Percentiles rank a stretch among this genome's conserved stretches.
These are phyloP conservation scores for Lactifluus subvellereus DNA, from an alignment of 768 basidiomycete species.

Conservation along the genomic window DNA sequence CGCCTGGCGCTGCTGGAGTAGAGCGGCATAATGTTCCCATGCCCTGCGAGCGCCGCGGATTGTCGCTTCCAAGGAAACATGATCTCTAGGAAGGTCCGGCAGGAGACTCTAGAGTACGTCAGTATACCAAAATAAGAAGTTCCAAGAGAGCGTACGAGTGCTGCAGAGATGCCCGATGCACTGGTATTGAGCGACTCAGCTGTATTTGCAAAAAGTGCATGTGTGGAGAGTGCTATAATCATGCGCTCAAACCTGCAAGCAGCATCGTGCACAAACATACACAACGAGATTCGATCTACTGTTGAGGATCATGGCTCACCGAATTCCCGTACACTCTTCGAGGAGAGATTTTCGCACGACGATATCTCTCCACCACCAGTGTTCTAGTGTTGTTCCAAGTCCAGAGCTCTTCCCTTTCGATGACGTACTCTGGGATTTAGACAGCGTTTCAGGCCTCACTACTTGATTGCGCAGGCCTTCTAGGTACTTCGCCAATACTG, in stretches of 20 bases:
- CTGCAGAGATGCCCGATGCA: slow-evolving; percentile 13
- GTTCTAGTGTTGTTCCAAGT: slow-evolving; percentile 13
- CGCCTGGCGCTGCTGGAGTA: slow-evolving; percentile 32
- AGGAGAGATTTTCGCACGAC: slow-evolving; percentile 50
- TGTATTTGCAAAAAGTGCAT: slow-evolving; percentile 38
- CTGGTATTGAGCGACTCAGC: slow-evolving; percentile 15
- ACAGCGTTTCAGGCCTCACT: slow-evolving; percentile 31
- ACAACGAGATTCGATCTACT: slow-evolving; percentile 1
- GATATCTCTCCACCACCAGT: slow-evolving; percentile 55
- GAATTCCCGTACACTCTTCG: slow-evolving; percentile 49
- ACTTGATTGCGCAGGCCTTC: slow-evolving; percentile 41
- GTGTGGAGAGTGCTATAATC: slow-evolving; percentile 47
- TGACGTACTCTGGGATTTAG: slow-evolving; percentile 12
- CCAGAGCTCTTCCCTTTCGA: slow-evolving; percentile 24
- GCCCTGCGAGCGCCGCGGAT: slow-evolving; percentile 31
- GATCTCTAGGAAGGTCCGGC: slow-evolving; percentile 33
- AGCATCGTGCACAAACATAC: slow-evolving; percentile 8
- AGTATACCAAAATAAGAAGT: slow-evolving; percentile 9
- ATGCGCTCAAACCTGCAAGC: slow-evolving; percentile 45
- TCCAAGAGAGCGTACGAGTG: slow-evolving; percentile 1
- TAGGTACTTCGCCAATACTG: slow-evolving; percentile 45
- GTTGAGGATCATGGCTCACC: slow-evolving; percentile 31
- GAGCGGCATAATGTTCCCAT: slow-evolving; percentile 38
- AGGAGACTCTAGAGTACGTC: slow-evolving; percentile 26
- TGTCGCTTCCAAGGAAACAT: slow-evolving; percentile 32